phyloP scores from a whole-genome alignment of 768 basidiomycete species.

The Mycena epipterygia region DNA sequence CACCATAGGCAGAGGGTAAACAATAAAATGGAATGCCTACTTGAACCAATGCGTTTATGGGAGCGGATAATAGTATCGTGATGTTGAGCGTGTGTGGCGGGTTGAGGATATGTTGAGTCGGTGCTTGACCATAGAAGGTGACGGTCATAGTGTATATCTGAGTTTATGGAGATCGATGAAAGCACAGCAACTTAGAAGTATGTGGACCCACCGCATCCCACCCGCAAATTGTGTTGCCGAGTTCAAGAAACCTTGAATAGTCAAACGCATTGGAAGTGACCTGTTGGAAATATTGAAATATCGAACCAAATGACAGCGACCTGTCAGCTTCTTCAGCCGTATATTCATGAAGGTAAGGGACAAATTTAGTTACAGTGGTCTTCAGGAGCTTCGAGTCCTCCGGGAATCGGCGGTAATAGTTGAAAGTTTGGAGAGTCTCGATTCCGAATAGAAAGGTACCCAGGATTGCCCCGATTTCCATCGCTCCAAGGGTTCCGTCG shows the following conservation, averaged over 20 bases:
- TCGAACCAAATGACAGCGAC: slow-evolving; percentile 6
- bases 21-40: not conserved
- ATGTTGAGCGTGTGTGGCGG: not conserved
- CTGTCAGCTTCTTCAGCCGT: not conserved
- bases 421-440: slow-evolving; percentile 6
- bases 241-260: not conserved
- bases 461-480: not conserved
- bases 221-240: not conserved
- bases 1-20: not conserved
- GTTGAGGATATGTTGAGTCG: not conserved
- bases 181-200: no score
- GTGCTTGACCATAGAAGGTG: slow-evolving; percentile 1
- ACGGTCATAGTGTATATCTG: not conserved
- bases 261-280: not conserved
- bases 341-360: no score
- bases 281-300: not conserved
- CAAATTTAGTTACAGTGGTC: not conserved
- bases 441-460: slow-evolving; percentile 3
- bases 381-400: slow-evolving; percentile 1
- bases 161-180: not conserved
- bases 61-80: not conserved
- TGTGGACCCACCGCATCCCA: not conserved
- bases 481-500: slow-evolving; percentile 3
- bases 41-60: not conserved
- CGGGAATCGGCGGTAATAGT: not conserved